Evolutionary conservation across 306 rosid species (phyloP), one percentile per base, ranked within the genome.

Genomic region (Prunus salicina): DNA sequence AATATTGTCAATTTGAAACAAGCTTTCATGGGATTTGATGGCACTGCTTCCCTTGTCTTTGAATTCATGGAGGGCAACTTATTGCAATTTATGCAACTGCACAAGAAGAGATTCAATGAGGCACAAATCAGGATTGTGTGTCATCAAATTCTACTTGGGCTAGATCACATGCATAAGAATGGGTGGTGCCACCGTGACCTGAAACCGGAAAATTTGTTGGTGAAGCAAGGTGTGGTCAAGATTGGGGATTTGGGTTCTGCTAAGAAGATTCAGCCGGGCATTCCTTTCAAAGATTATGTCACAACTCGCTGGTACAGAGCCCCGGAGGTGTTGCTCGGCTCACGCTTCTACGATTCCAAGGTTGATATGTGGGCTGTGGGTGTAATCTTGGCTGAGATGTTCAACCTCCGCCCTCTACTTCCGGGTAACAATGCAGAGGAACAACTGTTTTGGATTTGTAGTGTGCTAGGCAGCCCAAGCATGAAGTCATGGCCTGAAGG

Each of bases 351-450:
- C 8, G 12, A 22, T 19, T n/a, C 27, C 6, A 53, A 71, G 10
- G 51, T 71, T 2, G 38, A 55, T 4, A 55, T 71, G 34, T 71
- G 75, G 75, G 64, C 75, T 7, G 16, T 71, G 8, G 65, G 75
- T 0, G 51, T 13, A 0, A 55, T 71, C n/a, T 55, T 71, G 2
- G 65, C 65, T 0, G 75, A 71, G 34, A 12, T 71, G n/a, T 38
- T n/a, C 27, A 10, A 13, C 0, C 43, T 71, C 1, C 3, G 20
- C 8, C 76, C 65, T 55, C 52, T 71, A 18, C 55, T 71, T 11
- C 19, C 0, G 0, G 65, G 24, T 55, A 0, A 0, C 0, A 12
- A 2, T 14, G 11, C 2, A 0, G 22, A 0, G 0, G 1, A 55
- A 4, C 76, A 55, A 20, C 3, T 71, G 19, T 3, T 8, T 12